phyloP scores from a whole-genome alignment of 225 moss, liverwort and hornwort genomes.

The Sphagnum tenellum region DNA sequence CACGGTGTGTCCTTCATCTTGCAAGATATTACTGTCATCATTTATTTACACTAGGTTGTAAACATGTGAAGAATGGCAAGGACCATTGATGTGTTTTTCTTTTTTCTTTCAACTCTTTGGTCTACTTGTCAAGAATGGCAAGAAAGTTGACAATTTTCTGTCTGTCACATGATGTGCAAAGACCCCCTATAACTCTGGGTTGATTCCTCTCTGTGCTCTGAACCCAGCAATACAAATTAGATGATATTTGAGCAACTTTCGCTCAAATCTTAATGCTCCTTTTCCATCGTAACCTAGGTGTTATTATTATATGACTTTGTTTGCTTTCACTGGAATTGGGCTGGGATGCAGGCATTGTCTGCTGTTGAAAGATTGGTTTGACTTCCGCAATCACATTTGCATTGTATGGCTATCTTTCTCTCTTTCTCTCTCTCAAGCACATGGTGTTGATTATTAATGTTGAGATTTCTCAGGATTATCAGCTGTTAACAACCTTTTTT shows the following conservation, averaged over 20 bases:
- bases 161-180: background rate
- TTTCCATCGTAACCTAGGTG: too few relatives aligned
- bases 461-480: too few relatives aligned
- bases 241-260: conserved; percentile 1
- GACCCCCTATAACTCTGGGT: too few relatives aligned
- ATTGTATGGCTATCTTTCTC: conserved; percentile 38
- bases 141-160: background rate
- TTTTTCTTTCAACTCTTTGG: background rate
- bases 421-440: background rate
- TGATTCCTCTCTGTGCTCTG: too few relatives aligned
- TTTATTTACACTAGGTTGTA: too few relatives aligned
- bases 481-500: too few relatives aligned
- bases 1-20: conserved; percentile 67
- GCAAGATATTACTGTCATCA: conserved; percentile 28
- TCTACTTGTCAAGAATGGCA: background rate
- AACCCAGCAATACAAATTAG: background rate
- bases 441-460: too few relatives aligned
- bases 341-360: conserved; percentile 77
- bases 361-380: conserved; percentile 93
- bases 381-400: conserved; percentile 95
- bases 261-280: too few relatives aligned
- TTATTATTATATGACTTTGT: too few relatives aligned
- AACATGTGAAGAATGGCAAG: too few relatives aligned
- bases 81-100: background rate
- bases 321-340: background rate